Conservation (phyloP, 306 rosid genomes). For the Erythrophleum fordii region DNA sequence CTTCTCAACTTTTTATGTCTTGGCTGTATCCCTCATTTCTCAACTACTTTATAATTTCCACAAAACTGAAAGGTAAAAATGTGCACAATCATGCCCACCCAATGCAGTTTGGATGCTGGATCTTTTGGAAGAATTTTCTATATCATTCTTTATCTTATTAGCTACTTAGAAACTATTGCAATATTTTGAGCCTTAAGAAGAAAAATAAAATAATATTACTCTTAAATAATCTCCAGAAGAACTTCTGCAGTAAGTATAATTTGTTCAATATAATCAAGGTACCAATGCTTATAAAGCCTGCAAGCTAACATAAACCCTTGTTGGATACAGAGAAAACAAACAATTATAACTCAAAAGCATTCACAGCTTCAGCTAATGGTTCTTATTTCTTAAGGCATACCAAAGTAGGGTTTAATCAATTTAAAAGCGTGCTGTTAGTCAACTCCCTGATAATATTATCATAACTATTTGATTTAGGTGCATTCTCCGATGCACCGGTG, state of each 20-base stretch:
- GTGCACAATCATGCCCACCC: not conserved
- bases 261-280: not conserved
- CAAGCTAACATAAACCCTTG: not conserved
- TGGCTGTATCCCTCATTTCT: not conserved
- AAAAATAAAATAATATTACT: not conserved
- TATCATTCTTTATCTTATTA: constrained; percentile 2
- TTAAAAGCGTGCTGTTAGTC: not conserved
- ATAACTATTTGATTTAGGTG: not conserved
- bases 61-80: not conserved
- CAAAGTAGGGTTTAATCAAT: not conserved
- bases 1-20: not conserved
- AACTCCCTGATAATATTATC: not conserved
- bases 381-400: not conserved
- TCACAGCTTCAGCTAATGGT: not conserved
- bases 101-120: not conserved
- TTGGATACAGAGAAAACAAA: not conserved
- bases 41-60: constrained; percentile 21
- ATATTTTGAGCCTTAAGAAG: not conserved
- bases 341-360: not conserved
- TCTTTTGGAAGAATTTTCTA: not conserved
- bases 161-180: not conserved
- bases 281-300: not conserved
- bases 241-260: constrained; percentile 11
- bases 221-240: not conserved
- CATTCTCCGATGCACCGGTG: not conserved